Base-by-base conservation (phyloP, 73 alveolate genomes). In the Paramecium sonneborni region DNA sequence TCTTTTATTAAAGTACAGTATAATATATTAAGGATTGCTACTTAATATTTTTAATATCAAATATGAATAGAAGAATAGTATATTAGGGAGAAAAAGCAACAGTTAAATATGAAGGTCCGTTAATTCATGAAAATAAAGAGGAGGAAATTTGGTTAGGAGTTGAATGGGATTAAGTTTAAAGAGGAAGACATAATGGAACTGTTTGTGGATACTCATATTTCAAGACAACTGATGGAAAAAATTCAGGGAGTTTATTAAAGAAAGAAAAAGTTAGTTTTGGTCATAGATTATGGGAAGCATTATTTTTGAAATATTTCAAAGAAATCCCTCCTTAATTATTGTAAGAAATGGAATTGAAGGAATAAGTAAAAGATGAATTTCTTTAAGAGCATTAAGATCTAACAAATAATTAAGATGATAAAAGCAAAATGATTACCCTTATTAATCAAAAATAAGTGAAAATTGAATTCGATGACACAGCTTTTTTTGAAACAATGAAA, bases 181-280 rank as follows among this genome's bases (percentile, higher is more conserved):
- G 98, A 91, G 99, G 99, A 56, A 98, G 95, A 44, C 98, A 96
- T 76, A 93, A 95, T 74, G 99, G 99, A 15, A 96, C 98, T 15
- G 99, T 98, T 2, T 98, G 96, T 85, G 99, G 98, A 6, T 86
- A 92, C 68, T 84, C 90, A 86, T 98, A 98, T 92, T 98, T 98
- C 69, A 69, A n/a, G 12, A 88, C 94, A 11, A 38, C 20, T 18
- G 85, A 48, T 88, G 82, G 76, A 26, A 62, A 21, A n/a, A 88
- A 88, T 82, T 38, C 91, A 1, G 94, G 94, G 18, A 88, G 91
- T 88, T 58, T 88, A 3, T 57, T 88, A 34, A 88, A 52, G 52
- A 69, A 88, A 32, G 90, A 70, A n/a, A 88, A 88, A 23, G 94
- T 88, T 15, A 88, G 79, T 28, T 23, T 70, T 23, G 94, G 94